Conservation (phyloP, 805 yeast species). For the Candida caryicola region DNA sequence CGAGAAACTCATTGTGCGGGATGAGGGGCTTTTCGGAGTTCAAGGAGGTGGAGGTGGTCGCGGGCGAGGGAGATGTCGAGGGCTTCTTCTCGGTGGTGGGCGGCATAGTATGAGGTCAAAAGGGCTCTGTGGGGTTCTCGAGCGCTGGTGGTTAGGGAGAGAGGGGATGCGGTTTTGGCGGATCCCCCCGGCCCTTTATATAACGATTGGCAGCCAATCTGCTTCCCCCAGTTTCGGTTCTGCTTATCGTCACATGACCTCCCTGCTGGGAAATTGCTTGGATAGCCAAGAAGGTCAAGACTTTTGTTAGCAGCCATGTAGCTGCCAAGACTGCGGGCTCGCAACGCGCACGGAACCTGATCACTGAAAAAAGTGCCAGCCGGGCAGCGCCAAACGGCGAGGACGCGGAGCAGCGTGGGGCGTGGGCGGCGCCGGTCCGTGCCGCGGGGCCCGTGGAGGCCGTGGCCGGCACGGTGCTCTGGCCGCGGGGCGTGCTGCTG, state of each 20-base stretch:
- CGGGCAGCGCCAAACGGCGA: too few species aligned
- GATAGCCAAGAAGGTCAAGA: neutral
- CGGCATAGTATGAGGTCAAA: too few species aligned
- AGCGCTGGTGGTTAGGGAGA: too few species aligned
- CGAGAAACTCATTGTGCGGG: neutral
- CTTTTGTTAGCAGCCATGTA: neutral
- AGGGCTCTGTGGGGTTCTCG: too few species aligned
- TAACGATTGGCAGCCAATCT: neutral
- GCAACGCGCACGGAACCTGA: neutral
- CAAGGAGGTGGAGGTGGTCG: conserved; percentile 1
- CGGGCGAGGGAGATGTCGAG: neutral
- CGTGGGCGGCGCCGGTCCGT: too few species aligned
- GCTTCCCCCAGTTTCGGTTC: neutral
- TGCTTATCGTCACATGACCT: neutral
- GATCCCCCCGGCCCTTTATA: too few species aligned
- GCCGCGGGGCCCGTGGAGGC: too few species aligned
- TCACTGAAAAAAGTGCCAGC: neutral
- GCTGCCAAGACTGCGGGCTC: neutral
- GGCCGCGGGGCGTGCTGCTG: too few species aligned
- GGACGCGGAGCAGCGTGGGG: too few species aligned
- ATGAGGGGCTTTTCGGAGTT: neutral
- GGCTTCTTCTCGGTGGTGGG: neutral
- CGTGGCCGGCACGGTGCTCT: too few species aligned
- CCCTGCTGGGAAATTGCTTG: neutral
- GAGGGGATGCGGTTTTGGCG: too few species aligned